These are phyloP conservation scores for Pouteria glomerata DNA, from an alignment of 148 eudicot genomes.

Conservation along the genomic window DNA sequence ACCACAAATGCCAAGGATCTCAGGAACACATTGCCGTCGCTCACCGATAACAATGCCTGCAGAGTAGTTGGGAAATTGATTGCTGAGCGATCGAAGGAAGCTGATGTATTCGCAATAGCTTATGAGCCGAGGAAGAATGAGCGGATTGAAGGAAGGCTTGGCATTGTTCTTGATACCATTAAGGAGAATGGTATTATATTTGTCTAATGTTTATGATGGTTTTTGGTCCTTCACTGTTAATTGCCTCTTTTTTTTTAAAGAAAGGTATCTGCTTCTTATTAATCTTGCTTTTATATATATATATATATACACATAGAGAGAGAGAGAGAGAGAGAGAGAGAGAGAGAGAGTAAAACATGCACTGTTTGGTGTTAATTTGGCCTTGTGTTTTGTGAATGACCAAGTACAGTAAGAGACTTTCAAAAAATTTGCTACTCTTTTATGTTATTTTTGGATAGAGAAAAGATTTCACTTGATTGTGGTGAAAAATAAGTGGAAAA, in stretches of 20 bases:
- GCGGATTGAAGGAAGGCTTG: conserved; percentile 66
- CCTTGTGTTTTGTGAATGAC: too few relatives aligned
- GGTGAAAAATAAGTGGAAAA: too few relatives aligned
- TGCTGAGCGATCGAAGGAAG: conserved; percentile 86
- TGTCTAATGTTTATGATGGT: conserved; percentile 23
- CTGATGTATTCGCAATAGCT: conserved; percentile 76
- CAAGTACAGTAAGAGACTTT: too few relatives aligned
- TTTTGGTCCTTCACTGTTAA: background rate
- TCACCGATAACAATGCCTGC: conserved; percentile 66
- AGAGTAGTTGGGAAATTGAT: conserved; percentile 69
- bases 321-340: too few relatives aligned
- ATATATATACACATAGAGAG: too few relatives aligned
- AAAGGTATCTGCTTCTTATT: background rate
- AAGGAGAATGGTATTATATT: conserved; percentile 78
- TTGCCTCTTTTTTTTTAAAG: background rate
- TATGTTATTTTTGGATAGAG: too few relatives aligned
- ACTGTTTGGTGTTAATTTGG: too few relatives aligned
- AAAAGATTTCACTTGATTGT: too few relatives aligned
- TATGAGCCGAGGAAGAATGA: conserved; percentile 67
- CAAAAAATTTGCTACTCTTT: too few relatives aligned
- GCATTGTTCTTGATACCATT: conserved; percentile 75
- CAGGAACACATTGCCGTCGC: conserved; percentile 64
- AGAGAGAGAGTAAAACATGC: background rate
- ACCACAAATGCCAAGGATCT: conserved; percentile 81
- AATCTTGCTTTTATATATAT: background rate